Percentiles rank a stretch among this genome's conserved stretches.
phyloP scores from a whole-genome alignment of 345 rosid genomes.

The Pugionium cornutum region DNA sequence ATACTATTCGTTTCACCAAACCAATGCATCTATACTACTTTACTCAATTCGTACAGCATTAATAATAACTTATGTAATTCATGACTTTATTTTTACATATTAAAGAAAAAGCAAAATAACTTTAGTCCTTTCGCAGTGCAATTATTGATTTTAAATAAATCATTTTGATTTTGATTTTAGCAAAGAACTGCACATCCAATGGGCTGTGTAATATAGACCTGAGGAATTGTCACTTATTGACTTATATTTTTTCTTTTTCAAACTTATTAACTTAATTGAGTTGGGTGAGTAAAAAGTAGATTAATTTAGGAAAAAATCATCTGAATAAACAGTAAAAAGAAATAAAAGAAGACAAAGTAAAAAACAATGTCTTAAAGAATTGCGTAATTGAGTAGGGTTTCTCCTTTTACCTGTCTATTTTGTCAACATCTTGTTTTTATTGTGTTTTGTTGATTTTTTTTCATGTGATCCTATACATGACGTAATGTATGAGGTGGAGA shows the following conservation, averaged over 20 bases:
- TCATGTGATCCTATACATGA: not conserved
- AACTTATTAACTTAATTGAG: not conserved
- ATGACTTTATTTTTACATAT: not conserved
- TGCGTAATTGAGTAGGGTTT: slow-evolving; percentile 30
- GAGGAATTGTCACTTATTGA: not conserved
- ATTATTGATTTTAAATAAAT: slow-evolving; percentile 4
- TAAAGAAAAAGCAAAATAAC: not conserved
- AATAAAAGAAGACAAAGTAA: slow-evolving; percentile 14
- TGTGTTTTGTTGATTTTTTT: not conserved
- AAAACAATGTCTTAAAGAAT: slow-evolving; percentile 14
- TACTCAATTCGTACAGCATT: slow-evolving; percentile 12
- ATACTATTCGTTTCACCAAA: slow-evolving; percentile 35
- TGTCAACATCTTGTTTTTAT: slow-evolving; percentile 12
- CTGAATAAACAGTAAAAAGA: slow-evolving; percentile 21
- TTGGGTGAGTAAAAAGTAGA: not conserved
- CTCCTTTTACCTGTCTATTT: slow-evolving; percentile 14
- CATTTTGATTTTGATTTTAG: too few species aligned
- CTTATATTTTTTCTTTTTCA: not conserved
- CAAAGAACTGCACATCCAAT: slow-evolving; percentile 15
- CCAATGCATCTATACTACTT: slow-evolving; percentile 18
- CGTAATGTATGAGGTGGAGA: not conserved
- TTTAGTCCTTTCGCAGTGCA: not conserved
- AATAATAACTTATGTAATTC: not conserved
- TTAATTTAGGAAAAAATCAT: slow-evolving; percentile 1
- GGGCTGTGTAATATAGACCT: slow-evolving; percentile 15